Conservation (phyloP, 23 red algal genomes). For the Gracilaria domingensis region DNA sequence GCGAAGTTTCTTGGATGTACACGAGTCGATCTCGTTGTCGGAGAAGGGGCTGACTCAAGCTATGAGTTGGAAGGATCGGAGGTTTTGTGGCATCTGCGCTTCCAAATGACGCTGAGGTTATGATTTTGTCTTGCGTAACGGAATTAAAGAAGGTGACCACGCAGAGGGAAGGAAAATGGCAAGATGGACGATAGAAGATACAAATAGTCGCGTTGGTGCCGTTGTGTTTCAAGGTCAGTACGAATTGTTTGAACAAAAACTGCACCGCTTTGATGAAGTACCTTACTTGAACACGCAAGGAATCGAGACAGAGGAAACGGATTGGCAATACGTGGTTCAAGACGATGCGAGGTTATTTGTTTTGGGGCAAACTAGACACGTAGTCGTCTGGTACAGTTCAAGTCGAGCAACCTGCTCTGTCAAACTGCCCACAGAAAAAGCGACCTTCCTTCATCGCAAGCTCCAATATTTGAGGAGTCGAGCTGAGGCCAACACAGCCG, state of each 20-base stretch:
- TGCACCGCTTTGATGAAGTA: not conserved
- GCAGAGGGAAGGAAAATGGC: conserved; percentile 67
- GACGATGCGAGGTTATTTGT: conserved; percentile 70
- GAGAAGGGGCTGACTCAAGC: conserved; percentile 32
- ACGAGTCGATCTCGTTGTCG: conserved; percentile 46
- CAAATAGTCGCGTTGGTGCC: conserved; percentile 31
- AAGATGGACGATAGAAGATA: conserved; percentile 54
- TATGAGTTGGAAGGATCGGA: not conserved
- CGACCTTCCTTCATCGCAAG: conserved; percentile 20
- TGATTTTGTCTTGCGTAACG: conserved; percentile 47
- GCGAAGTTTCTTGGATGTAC: conserved; percentile 46
- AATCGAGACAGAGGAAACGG: not conserved
- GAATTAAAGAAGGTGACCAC: conserved; percentile 56
- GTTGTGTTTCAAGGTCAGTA: conserved; percentile 63
- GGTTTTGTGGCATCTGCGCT: not conserved
- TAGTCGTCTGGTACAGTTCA: conserved; percentile 71
- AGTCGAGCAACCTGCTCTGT: conserved; percentile 17
- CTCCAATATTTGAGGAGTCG: conserved; percentile 29
- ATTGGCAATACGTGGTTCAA: conserved; percentile 40
- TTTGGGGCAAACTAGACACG: conserved; percentile 74
- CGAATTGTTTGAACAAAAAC: conserved; percentile 42
- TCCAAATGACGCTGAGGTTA: conserved; percentile 45
- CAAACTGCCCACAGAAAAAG: conserved; percentile 23
- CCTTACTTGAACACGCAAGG: not conserved
- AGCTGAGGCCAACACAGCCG: conserved; percentile 23